Evolutionary conservation across 176 grass and related monocot genomes (phyloP).

Genomic region (Triticum timopheevii): DNA sequence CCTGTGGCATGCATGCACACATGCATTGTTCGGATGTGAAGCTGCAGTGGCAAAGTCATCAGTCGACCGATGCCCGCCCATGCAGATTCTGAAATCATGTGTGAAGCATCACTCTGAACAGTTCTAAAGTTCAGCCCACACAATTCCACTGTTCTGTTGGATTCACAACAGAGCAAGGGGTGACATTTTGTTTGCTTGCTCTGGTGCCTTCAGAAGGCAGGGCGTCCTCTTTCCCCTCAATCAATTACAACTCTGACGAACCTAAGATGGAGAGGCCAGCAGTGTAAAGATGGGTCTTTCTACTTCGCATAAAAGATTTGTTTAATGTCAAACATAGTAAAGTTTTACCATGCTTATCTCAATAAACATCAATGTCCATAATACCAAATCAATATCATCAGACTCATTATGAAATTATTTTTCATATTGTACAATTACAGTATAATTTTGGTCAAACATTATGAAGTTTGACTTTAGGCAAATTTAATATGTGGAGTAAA

Average conservation of each 20-base stretch:
- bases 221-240: not conserved
- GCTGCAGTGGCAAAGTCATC: not conserved
- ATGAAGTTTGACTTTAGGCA: too few relatives aligned
- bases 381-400: too few relatives aligned
- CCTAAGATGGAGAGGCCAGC: not conserved
- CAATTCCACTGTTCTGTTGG: not conserved
- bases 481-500: too few relatives aligned
- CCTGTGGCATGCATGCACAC: not conserved
- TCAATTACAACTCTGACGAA: not conserved
- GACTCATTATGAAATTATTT: too few relatives aligned
- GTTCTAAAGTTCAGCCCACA: not conserved
- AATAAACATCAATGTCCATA: too few relatives aligned
- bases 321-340: too few relatives aligned
- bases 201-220: not conserved
- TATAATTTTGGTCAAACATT: too few relatives aligned
- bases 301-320: too few relatives aligned
- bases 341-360: too few relatives aligned
- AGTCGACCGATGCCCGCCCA: not conserved
- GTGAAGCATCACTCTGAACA: conserved; percentile 1
- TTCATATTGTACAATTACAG: too few relatives aligned
- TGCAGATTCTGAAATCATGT: not conserved
- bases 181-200: conserved; percentile 17
- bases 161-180: not conserved
- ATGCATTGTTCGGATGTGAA: not conserved
- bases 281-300: not conserved